These are phyloP conservation scores for Aphanomyces astaci DNA, from an alignment of 352 stramenopile species.

Conservation along the genomic window DNA sequence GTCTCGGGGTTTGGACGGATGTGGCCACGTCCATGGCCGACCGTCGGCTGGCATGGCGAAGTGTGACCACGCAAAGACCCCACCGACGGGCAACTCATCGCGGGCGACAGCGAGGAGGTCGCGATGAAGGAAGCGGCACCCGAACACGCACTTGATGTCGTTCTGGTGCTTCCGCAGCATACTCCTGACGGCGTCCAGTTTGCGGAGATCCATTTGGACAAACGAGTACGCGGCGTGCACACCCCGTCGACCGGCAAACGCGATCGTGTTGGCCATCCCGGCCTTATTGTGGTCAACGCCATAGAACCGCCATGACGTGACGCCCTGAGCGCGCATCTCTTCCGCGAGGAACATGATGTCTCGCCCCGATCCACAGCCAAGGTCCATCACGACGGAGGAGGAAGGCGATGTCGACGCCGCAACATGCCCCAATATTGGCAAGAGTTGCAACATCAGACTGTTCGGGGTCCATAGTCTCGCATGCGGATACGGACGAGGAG, in stretches of 20 bases:
- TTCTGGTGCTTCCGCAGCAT: neutral
- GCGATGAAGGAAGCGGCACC: neutral
- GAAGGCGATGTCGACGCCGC: neutral
- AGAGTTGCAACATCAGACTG: neutral
- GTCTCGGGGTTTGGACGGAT: neutral
- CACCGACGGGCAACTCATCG: neutral
- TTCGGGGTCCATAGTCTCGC: conserved; percentile 1
- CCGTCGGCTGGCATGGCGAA: conserved; percentile 3
- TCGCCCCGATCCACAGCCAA: conserved; percentile 1
- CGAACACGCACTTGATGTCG: neutral
- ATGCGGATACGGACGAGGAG: neutral
- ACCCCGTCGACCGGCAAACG: neutral
- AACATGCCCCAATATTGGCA: neutral
- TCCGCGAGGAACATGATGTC: conserved; percentile 6
- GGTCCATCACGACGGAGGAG: neutral
- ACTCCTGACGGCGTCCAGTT: neutral
- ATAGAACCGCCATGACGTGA: neutral
- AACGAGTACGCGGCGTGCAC: neutral
- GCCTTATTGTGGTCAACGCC: conserved; percentile 4
- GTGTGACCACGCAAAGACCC: conserved; percentile 1
- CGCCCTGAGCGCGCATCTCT: neutral
- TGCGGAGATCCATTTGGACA: conserved; percentile 1
- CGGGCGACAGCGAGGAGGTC: neutral
- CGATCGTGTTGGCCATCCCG: neutral
- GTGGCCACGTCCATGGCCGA: neutral